These are phyloP conservation scores for Rhodotorula sp. DNA, from an alignment of 1,284 basidiomycete species.

Conservation along the genomic window DNA sequence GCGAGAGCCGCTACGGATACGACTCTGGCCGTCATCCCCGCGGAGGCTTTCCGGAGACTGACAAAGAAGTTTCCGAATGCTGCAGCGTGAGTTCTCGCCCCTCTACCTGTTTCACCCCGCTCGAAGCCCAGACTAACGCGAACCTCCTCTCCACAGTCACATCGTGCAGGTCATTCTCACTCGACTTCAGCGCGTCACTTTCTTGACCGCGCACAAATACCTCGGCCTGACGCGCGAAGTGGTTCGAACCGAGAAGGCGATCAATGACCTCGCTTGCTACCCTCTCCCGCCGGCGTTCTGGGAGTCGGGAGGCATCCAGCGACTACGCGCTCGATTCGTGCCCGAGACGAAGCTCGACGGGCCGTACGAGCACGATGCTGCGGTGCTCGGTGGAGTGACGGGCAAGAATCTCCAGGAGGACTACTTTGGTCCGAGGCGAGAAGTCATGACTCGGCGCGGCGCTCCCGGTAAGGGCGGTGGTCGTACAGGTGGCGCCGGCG, in stretches of 20 bases:
- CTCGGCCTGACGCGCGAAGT: constrained; percentile 93
- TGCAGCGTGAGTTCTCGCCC: constrained; percentile 57
- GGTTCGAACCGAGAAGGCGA: constrained; percentile 89
- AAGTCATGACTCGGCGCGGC: neutral
- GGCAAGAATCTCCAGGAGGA: constrained; percentile 41
- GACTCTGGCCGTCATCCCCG: constrained; percentile 96
- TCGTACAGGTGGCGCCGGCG: neutral
- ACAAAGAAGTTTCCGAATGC: constrained; percentile 97
- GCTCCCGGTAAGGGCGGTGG: neutral
- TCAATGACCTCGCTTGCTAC: constrained; percentile 94
- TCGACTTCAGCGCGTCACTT: constrained; percentile 93
- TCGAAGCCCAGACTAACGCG: neutral
- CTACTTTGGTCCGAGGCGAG: constrained; percentile 45
- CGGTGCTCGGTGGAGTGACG: constrained; percentile 24
- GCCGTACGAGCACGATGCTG: neutral
- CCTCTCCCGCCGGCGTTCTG: constrained; percentile 90
- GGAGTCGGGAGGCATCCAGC: constrained; percentile 85
- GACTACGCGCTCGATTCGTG: constrained; percentile 74
- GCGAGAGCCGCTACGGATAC: constrained; percentile 90
- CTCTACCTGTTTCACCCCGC: too few species aligned
- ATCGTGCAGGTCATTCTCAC: constrained; percentile 98
- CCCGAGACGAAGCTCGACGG: constrained; percentile 29
- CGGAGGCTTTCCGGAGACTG: constrained; percentile 84
- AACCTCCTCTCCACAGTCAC: constrained; percentile 52
- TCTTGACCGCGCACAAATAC: constrained; percentile 90